Evolutionary conservation across 768 basidiomycete genomes (phyloP), one percentile per base, ranked within the genome.

Genomic region (Mycena vitilis): DNA sequence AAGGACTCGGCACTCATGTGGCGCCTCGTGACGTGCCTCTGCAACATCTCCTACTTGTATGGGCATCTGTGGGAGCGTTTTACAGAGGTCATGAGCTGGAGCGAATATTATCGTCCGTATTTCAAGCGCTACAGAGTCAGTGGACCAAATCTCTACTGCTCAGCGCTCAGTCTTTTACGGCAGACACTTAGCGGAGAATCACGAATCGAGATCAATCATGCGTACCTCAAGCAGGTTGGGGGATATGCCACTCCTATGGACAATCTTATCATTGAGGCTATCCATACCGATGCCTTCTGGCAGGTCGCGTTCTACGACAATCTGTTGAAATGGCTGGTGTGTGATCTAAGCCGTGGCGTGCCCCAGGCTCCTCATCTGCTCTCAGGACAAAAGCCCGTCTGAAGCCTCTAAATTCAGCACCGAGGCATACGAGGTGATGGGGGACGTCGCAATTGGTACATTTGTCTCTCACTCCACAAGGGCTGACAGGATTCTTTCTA

Each of bases 51-150:
- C 22, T 65, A 60, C 54, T 53, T 69, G 18, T 7, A 3, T 10
- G 58, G 63, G 6, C 63, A 63, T 40, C 71, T 70, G 13, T 65
- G 62, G 66, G 57, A 67, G 20, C 56, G 63, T 0, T 38, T 64
- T 30, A 38, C 57, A 9, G 63, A 69, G 36, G 16, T 60, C 8
- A 60, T 69, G 45, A 72, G 61, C 16, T 62, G 60, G 55, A 37
- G 71, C 37, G 58, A 64, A 34, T 66, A 72, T 57, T 72, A 59
- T 25, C 60, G 60, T 6, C 68, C 71, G 30, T 72, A 44, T 52
- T 72, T 69, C 64, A 69, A 55, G 22, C 68, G 71, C 18, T 72
- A 61, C 16, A 69, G 71, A 23, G 71, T 72, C 5, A 20, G 20
- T 58, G 13, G 30, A 22, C 42, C 13, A 5, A 12, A 38, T 12